phyloP scores from a whole-genome alignment of 2,329 filamentous ascomycete genomes.

The Penicillium crustosum region DNA sequence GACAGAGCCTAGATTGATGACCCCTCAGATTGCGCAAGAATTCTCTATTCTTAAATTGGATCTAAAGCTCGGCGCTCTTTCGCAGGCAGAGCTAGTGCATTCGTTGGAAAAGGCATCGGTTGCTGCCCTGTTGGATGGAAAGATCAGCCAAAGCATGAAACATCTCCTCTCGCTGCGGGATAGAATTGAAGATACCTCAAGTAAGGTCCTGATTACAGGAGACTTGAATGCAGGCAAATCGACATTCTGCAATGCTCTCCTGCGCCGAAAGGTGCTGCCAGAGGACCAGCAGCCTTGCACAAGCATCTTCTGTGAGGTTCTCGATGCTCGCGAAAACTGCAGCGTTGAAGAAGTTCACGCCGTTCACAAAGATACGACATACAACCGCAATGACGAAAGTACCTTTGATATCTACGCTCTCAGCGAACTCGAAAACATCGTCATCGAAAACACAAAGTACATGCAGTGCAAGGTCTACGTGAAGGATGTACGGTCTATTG shows the following conservation, averaged over 20 bases:
- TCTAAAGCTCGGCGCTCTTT: slow-evolving; percentile 80
- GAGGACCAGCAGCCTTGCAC: slow-evolving; percentile 98
- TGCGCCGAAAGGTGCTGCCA: slow-evolving; percentile 87
- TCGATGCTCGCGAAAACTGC: slow-evolving; percentile 87
- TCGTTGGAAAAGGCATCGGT: slow-evolving; percentile 91
- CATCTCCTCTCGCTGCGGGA: slow-evolving; percentile 85
- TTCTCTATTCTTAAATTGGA: slow-evolving; percentile 96
- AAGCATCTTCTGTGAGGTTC: slow-evolving; percentile 95
- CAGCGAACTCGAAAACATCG: slow-evolving; percentile 79
- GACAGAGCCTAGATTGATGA: slow-evolving; percentile 78
- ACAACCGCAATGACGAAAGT: slow-evolving; percentile 87
- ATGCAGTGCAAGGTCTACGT: slow-evolving; percentile 97
- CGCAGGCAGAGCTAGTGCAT: slow-evolving; percentile 88
- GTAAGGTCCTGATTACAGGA: slow-evolving; percentile 93
- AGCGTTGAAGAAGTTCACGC: slow-evolving; percentile 94
- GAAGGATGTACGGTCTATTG: slow-evolving; percentile 81
- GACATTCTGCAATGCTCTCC: slow-evolving; percentile 95
- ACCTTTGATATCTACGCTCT: slow-evolving; percentile 87
- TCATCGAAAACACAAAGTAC: slow-evolving; percentile 83
- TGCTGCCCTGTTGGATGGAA: slow-evolving; percentile 85
- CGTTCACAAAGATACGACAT: slow-evolving; percentile 75
- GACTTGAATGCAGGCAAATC: slow-evolving; percentile 98
- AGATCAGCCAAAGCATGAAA: slow-evolving; percentile 89
- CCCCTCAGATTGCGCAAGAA: slow-evolving; percentile 89
- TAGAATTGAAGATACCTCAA: slow-evolving; percentile 94